Evolutionary conservation across 148 eudicot genomes (phyloP).

Genomic region (Heliosperma pusillum): DNA sequence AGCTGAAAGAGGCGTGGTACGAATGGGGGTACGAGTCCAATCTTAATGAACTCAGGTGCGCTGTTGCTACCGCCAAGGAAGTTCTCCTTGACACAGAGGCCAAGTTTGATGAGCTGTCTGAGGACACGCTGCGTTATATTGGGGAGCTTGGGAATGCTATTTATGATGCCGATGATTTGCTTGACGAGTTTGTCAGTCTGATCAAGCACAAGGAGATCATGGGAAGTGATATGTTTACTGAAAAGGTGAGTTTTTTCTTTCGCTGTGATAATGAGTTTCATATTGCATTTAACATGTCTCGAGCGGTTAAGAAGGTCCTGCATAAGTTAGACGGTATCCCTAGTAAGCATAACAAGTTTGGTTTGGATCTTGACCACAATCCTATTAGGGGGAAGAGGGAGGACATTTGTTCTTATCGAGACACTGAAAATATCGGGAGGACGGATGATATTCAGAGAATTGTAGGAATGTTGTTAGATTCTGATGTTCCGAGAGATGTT

Average conservation of each 20-base stretch:
- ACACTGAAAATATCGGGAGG: background rate
- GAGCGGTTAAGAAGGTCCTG: background rate
- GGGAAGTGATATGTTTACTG: background rate
- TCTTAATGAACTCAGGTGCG: background rate
- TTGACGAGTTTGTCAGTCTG: background rate
- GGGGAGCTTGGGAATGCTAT: background rate
- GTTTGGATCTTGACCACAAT: background rate
- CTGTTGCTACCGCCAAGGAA: background rate
- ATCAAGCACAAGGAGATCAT: background rate
- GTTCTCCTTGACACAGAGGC: background rate
- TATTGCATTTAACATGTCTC: background rate
- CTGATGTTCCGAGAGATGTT: background rate
- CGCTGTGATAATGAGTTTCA: background rate
- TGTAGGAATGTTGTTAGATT: background rate
- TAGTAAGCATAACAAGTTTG: background rate
- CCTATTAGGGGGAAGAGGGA: conserved; percentile 1
- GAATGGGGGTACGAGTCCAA: background rate
- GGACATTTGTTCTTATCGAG: background rate
- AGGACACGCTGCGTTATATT: background rate
- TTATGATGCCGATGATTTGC: background rate
- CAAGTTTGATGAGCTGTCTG: background rate
- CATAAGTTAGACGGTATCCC: background rate
- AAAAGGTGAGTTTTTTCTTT: background rate
- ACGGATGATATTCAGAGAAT: background rate
- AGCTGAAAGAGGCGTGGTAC: background rate